Evolutionary conservation across 2,329 filamentous ascomycete genomes (phyloP).

Genomic region (Trichocomaceae sp.): DNA sequence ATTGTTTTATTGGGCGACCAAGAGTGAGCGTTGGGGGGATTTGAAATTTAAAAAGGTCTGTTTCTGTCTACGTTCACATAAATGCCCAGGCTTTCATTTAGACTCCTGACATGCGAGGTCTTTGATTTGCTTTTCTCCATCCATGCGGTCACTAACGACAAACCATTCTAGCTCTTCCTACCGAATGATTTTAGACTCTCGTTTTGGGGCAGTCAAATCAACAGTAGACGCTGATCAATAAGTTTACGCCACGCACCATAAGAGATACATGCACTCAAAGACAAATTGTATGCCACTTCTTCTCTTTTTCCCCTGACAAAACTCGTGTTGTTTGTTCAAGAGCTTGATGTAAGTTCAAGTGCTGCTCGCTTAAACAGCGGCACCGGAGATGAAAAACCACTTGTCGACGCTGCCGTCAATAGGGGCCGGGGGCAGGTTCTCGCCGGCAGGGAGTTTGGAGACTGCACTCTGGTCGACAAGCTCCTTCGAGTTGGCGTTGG

Average conservation of each 20-base stretch:
- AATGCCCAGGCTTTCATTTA: not conserved
- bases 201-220: not conserved
- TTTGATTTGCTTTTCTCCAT: conserved; percentile 3
- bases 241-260: conserved; percentile 1
- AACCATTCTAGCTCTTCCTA: not conserved
- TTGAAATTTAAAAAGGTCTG: not conserved
- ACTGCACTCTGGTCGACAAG: conserved; percentile 64
- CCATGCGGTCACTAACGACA: conserved; percentile 1
- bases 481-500: conserved; percentile 65
- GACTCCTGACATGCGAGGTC: too few species aligned
- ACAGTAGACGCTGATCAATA: not conserved
- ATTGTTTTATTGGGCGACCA: not conserved
- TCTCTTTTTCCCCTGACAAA: not conserved
- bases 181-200: not conserved
- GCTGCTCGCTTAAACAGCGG: conserved; percentile 59
- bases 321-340: not conserved
- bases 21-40: not conserved
- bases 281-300: not conserved
- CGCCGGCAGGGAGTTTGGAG: conserved; percentile 66
- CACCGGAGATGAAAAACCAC: conserved; percentile 99
- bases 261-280: not conserved
- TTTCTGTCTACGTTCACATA: not conserved
- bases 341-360: not conserved
- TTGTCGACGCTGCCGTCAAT: conserved; percentile 98
- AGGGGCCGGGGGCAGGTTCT: conserved; percentile 76